Conservation (phyloP, 2,329 filamentous ascomycete genomes). For the Cladosporium halotolerans region DNA sequence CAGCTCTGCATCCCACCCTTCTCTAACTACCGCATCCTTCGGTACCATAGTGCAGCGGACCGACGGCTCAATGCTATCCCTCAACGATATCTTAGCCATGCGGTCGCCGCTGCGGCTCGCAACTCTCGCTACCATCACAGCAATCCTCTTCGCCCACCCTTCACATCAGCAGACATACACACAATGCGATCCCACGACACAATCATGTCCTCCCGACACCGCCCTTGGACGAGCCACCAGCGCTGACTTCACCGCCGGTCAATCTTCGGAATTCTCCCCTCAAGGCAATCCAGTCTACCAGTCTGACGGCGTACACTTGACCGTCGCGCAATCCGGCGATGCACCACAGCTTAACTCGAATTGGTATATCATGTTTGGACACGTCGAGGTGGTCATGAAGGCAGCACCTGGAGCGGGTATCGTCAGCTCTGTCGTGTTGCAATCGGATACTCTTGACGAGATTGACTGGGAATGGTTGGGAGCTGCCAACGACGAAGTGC, state of each 20-base stretch:
- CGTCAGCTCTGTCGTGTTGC: slow-evolving; percentile 83
- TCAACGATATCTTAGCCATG: slow-evolving; percentile 25
- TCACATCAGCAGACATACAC: slow-evolving; percentile 48
- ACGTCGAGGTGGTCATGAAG: slow-evolving; percentile 78
- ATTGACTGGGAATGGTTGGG: slow-evolving; percentile 98
- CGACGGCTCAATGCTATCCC: slow-evolving; percentile 19
- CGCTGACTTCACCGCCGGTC: slow-evolving; percentile 74
- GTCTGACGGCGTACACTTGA: slow-evolving; percentile 72
- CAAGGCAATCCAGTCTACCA: slow-evolving; percentile 67
- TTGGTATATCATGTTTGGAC: slow-evolving; percentile 99
- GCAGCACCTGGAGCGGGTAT: slow-evolving; percentile 84
- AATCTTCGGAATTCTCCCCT: slow-evolving; percentile 70
- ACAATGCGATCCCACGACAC: slow-evolving; percentile 50
- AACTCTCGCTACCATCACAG: slow-evolving; percentile 34
- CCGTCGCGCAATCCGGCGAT: slow-evolving; percentile 70
- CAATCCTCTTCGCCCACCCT: slow-evolving; percentile 33
- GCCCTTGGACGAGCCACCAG: slow-evolving; percentile 77
- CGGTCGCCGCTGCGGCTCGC: slow-evolving; percentile 30
- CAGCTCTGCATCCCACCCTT: slow-evolving; percentile 10
- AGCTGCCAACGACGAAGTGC: slow-evolving; percentile 67
- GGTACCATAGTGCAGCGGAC: slow-evolving; percentile 7
- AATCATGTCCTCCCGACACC: slow-evolving; percentile 64
- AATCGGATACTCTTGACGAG: slow-evolving; percentile 89
- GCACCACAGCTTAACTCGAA: slow-evolving; percentile 79
- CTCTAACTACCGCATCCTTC: neutral